Evolutionary conservation across 2,329 filamentous ascomycete species (phyloP).

Genomic region (Pseudocercospora macadamiae): DNA sequence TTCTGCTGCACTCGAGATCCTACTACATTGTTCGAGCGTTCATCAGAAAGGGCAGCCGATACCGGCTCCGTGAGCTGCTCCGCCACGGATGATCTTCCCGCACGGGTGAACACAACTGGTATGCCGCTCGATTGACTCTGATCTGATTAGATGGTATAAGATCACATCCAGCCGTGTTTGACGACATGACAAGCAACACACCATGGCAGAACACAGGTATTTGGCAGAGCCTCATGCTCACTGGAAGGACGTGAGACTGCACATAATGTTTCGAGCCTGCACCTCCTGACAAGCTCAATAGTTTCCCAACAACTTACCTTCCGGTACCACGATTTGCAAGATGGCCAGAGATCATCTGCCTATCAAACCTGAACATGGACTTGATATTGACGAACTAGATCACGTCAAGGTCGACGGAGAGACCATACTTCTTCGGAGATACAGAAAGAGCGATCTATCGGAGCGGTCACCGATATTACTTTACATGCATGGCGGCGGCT

Average conservation of each 20-base stretch:
- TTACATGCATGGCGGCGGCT: conserved; percentile 14
- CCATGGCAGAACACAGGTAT: conserved; percentile 8
- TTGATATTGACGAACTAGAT: conserved; percentile 7
- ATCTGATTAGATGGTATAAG: neutral
- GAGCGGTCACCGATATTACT: neutral
- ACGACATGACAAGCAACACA: neutral
- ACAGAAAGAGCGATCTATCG: neutral
- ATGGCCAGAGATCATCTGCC: conserved; percentile 11
- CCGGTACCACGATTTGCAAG: neutral
- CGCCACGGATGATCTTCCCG: neutral
- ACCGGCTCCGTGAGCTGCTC: neutral
- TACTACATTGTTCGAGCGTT: too few relatives aligned
- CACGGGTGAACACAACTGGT: neutral
- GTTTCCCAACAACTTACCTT: conserved; percentile 2
- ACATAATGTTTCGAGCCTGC: neutral
- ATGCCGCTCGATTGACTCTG: neutral
- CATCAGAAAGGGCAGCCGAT: too few relatives aligned
- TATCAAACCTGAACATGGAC: neutral
- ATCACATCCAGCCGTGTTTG: neutral
- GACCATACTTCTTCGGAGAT: neutral
- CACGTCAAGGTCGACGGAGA: neutral
- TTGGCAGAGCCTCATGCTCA: conserved; percentile 2
- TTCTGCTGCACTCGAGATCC: too few relatives aligned
- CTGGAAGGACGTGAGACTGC: conserved; percentile 8
- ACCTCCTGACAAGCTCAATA: neutral